These are phyloP conservation scores for Jatropha curcas DNA, from an alignment of 345 rosid genomes.

Conservation along the genomic window DNA sequence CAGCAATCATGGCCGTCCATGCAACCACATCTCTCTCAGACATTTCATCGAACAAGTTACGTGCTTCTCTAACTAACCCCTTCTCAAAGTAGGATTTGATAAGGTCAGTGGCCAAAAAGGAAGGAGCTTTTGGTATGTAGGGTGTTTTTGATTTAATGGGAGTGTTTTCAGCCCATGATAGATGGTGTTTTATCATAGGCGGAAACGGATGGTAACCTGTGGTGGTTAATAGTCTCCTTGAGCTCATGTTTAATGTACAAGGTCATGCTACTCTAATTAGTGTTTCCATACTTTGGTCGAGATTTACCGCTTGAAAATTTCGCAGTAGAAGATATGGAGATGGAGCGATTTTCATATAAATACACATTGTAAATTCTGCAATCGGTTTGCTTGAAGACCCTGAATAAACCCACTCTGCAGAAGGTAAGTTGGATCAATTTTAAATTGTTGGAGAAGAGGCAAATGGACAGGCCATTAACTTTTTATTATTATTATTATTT, in stretches of 20 bases:
- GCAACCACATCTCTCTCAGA: slow-evolving; percentile 67
- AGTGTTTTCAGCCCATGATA: slow-evolving; percentile 38
- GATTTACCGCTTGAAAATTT: background rate
- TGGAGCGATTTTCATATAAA: too few species aligned
- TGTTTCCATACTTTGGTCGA: background rate
- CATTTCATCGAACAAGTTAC: slow-evolving; percentile 68
- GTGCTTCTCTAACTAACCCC: slow-evolving; percentile 48
- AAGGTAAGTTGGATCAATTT: too few species aligned
- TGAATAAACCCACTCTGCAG: too few species aligned
- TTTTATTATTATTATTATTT: too few species aligned
- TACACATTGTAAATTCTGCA: too few species aligned
- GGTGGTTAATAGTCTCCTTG: slow-evolving; percentile 33
- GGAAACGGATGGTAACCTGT: slow-evolving; percentile 39
- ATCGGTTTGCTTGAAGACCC: too few species aligned
- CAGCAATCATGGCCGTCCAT: slow-evolving; percentile 70
- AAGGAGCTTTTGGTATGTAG: slow-evolving; percentile 41
- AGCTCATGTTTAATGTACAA: slow-evolving; percentile 28
- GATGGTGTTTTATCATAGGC: slow-evolving; percentile 39
- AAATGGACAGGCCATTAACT: too few species aligned
- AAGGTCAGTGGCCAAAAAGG: slow-evolving; percentile 67
- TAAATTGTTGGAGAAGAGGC: too few species aligned
- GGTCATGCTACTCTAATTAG: background rate
- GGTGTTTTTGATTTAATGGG: slow-evolving; percentile 22
- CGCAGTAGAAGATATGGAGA: too few species aligned
- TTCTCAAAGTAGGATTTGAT: slow-evolving; percentile 48